Conservation (phyloP, 2,329 filamentous ascomycete genomes). For the Neofusicoccum parvum region DNA sequence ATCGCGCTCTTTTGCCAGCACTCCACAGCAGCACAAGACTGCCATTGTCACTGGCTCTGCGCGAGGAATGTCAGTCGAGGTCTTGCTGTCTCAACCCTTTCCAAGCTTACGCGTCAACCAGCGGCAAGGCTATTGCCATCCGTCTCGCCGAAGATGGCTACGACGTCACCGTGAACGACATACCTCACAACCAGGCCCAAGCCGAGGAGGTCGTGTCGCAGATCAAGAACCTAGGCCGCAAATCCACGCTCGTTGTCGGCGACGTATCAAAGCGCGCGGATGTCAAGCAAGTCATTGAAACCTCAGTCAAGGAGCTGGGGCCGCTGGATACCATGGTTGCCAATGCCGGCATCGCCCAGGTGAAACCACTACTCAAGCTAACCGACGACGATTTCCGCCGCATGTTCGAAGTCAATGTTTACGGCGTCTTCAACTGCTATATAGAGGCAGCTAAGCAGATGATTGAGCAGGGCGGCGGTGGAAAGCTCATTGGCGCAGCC, state of each 20-base stretch:
- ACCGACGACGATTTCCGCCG: conserved; percentile 58
- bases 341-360: conserved; percentile 64
- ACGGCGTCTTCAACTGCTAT: conserved; percentile 67
- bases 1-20: conserved; percentile 29
- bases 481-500: conserved; percentile 57
- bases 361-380: conserved; percentile 58
- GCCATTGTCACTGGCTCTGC: conserved; percentile 43
- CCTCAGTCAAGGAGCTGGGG: conserved; percentile 56
- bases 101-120: conserved; percentile 29
- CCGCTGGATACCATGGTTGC: conserved; percentile 58
- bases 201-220: conserved; percentile 58
- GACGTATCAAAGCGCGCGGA: conserved; percentile 62
- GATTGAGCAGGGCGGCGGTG: conserved; percentile 57
- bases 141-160: conserved; percentile 68
- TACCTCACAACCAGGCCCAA: conserved; percentile 54
- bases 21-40: conserved; percentile 29
- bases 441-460: conserved; percentile 64
- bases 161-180: conserved; percentile 66
- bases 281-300: conserved; percentile 56
- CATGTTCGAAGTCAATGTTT: conserved; percentile 68
- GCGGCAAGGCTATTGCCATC: conserved; percentile 64
- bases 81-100: not conserved
- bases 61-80: conserved; percentile 37
- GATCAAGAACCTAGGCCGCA: conserved; percentile 53
- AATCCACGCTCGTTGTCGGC: conserved; percentile 58